A percentile compares a stretch with the other conserved stretches of the same genome.
These are phyloP conservation scores for Aulographum hederae DNA, from an alignment of 2,329 filamentous ascomycete genomes.

Conservation along the genomic window DNA sequence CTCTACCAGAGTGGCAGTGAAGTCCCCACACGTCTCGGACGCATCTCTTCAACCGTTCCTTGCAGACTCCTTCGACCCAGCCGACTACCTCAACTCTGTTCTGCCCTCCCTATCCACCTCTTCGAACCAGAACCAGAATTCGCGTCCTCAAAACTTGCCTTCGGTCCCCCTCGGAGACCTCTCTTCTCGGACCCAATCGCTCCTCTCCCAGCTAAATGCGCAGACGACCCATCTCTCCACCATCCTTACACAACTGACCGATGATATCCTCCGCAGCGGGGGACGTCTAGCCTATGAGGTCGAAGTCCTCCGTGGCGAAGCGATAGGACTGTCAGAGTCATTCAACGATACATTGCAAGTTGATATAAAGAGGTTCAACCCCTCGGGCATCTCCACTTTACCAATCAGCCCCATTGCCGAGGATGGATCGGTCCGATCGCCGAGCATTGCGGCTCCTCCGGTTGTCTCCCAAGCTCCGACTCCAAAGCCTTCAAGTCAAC, in stretches of 20 bases:
- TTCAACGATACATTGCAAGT: slow-evolving; percentile 53
- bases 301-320: slow-evolving; percentile 79
- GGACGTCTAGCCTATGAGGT: slow-evolving; percentile 86
- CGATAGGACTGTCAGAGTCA: slow-evolving; percentile 59
- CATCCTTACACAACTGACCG: slow-evolving; percentile 73
- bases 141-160: slow-evolving; percentile 9
- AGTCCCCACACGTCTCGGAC: slow-evolving; percentile 48
- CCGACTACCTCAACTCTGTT: slow-evolving; percentile 65
- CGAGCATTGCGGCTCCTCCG: neutral
- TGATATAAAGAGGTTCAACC: slow-evolving; percentile 58
- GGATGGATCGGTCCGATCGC: slow-evolving; percentile 5
- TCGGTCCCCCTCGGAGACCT: slow-evolving; percentile 53
- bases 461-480: neutral
- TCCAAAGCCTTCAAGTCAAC: neutral
- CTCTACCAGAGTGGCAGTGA: neutral
- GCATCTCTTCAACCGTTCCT: slow-evolving; percentile 59
- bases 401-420: neutral
- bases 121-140: slow-evolving; percentile 16
- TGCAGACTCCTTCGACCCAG: slow-evolving; percentile 59
- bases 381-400: slow-evolving; percentile 19
- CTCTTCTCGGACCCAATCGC: slow-evolving; percentile 60
- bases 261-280: slow-evolving; percentile 82
- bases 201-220: slow-evolving; percentile 75
- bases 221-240: slow-evolving; percentile 70
- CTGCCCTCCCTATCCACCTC: slow-evolving; percentile 29